Conservation (phyloP, 2,329 filamentous ascomycete species). For the Berkeleyomyces basicola region DNA sequence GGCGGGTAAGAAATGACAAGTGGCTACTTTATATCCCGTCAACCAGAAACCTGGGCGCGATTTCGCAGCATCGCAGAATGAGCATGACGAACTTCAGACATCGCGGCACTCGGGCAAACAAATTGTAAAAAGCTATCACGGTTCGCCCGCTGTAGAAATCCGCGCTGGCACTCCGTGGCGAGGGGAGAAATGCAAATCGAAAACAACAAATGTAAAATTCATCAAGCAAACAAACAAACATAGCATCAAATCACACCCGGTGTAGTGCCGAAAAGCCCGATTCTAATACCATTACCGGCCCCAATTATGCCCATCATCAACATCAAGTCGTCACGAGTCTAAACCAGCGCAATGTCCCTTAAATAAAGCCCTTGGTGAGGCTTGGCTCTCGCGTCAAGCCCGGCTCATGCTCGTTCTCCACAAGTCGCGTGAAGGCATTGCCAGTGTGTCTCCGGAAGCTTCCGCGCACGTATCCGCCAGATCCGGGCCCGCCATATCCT, state of each 20-base stretch:
- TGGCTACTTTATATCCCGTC: too few relatives aligned
- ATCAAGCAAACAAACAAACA: too few relatives aligned
- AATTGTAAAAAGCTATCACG: too few relatives aligned
- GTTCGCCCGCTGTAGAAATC: too few relatives aligned
- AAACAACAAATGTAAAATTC: too few relatives aligned
- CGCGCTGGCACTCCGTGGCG: too few relatives aligned
- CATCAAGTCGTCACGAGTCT: background rate
- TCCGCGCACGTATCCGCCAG: slow-evolving; percentile 25
- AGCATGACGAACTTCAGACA: too few relatives aligned
- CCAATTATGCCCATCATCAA: background rate
- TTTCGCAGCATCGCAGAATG: too few relatives aligned
- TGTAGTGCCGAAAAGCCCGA: background rate
- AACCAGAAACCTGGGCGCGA: too few relatives aligned
- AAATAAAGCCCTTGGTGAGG: slow-evolving; percentile 66
- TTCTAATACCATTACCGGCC: background rate
- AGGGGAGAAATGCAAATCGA: too few relatives aligned
- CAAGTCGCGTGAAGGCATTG: slow-evolving; percentile 21
- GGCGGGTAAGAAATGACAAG: too few relatives aligned
- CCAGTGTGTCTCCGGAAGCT: slow-evolving; percentile 27
- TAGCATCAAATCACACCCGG: background rate
- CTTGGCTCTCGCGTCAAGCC: slow-evolving; percentile 47
- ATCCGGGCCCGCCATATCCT: slow-evolving; percentile 24
- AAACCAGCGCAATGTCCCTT: slow-evolving; percentile 14
- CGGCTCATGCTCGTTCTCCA: slow-evolving; percentile 31
- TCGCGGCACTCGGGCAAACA: too few relatives aligned